These are phyloP conservation scores for Spiraea crenata DNA, from an alignment of 331 rosid species.

Conservation along the genomic window DNA sequence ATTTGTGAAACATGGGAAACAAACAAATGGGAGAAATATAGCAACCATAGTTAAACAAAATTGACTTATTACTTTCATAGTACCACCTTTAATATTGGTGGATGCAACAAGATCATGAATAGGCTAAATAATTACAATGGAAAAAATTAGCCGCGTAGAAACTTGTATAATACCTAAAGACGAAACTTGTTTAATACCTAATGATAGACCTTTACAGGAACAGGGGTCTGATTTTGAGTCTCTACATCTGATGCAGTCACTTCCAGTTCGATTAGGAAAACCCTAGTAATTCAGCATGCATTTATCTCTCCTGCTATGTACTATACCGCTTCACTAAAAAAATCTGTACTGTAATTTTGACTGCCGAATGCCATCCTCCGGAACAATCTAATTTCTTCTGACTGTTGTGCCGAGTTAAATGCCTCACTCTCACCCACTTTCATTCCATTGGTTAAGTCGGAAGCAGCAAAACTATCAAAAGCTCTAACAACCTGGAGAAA, in stretches of 20 bases:
- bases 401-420: slow-evolving; percentile 62
- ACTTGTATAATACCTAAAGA: background rate
- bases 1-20: background rate
- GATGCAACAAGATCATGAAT: slow-evolving; percentile 10
- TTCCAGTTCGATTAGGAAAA: slow-evolving; percentile 22
- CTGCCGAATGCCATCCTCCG: slow-evolving; percentile 76
- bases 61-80: background rate
- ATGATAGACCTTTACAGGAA: slow-evolving; percentile 1
- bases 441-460: slow-evolving; percentile 86
- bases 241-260: slow-evolving; percentile 8
- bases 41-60: slow-evolving; percentile 3
- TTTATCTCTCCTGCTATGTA: slow-evolving; percentile 28
- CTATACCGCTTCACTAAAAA: slow-evolving; percentile 46
- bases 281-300: slow-evolving; percentile 17
- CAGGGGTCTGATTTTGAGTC: background rate
- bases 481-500: slow-evolving; percentile 81
- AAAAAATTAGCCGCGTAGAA: slow-evolving; percentile 1
- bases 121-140: slow-evolving; percentile 19
- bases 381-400: slow-evolving; percentile 67
- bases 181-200: background rate
- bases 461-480: slow-evolving; percentile 58
- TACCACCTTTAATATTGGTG: background rate
- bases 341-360: slow-evolving; percentile 68
- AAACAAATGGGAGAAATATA: background rate
- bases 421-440: slow-evolving; percentile 73